Conservation (phyloP, 2,329 filamentous ascomycete species). For the Fusarium torreyae region DNA sequence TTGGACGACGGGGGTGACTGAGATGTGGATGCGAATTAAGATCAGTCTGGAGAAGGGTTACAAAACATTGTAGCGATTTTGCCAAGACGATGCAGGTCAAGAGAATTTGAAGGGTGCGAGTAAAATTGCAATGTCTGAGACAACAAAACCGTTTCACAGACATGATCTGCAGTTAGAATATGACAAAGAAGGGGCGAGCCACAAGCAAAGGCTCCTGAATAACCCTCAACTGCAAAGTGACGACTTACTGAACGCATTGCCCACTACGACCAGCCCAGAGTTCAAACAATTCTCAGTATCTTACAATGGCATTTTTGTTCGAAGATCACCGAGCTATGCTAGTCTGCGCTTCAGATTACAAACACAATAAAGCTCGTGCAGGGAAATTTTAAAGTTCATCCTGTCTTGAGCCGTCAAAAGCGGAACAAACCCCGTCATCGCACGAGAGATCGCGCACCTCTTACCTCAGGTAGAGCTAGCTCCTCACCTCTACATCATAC, state of each 20-base stretch:
- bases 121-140: background rate
- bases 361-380: conserved; percentile 2
- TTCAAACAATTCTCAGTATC: background rate
- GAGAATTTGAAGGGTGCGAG: background rate
- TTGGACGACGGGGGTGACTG: background rate
- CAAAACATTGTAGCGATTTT: conserved; percentile 1
- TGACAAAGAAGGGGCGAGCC: background rate
- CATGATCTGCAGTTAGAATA: background rate
- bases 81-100: background rate
- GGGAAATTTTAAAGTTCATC: conserved; percentile 13
- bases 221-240: conserved; percentile 7
- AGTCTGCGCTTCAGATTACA: conserved; percentile 8
- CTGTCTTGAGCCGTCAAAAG: conserved; percentile 17
- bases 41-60: conserved; percentile 9
- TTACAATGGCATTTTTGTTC: background rate
- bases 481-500: conserved; percentile 1
- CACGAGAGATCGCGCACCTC: conserved; percentile 20
- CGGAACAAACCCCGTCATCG: conserved; percentile 16
- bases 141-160: background rate
- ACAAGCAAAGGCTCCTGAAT: background rate
- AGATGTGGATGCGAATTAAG: background rate
- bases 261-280: background rate
- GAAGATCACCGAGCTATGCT: background rate
- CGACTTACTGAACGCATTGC: conserved; percentile 16
- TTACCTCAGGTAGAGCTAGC: conserved; percentile 7